Evolutionary conservation across 2,329 filamentous ascomycete genomes (phyloP), one percentile per base, ranked within the genome.

Genomic region (Remersonia thermophila): DNA sequence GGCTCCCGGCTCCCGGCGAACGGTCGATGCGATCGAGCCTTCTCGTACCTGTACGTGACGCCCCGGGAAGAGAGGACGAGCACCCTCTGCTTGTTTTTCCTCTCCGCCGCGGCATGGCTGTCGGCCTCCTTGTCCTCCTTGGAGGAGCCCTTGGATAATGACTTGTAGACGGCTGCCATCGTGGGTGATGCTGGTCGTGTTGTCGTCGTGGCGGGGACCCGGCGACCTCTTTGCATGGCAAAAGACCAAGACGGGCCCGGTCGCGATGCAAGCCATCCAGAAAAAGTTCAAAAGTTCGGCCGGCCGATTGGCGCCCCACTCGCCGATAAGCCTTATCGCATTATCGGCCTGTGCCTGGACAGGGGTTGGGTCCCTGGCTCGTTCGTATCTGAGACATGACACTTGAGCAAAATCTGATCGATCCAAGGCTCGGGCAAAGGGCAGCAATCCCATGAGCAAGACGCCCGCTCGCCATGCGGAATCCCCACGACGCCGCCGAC

Each of bases 21-120:
- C 12, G 11, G 16, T 14, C 23, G 8, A 36, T 14, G 15, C 25
- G 29, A 23, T n/a, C 28, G 15, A 20, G 10, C 14, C 28, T 4
- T 6, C 13, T 16, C 65, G 42, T 63, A 86, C 80, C 82, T 73
- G 61, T 83, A 86, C 25, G 89, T 94, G 36, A 96, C 84, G 45
- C 91, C 91, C 65, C 91, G 71, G 16, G 87, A 95, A 17, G 84
- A 91, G 50, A 98, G 69, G 52, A 96, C 87, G 46, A 98, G 67
- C 35, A 96, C 83, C 51, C 86, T 69, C 59, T 80, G 77, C 63
- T 74, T 79, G 55, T 77, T 80, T 61, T 70, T 80, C 55, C 63
- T 69, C 65, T 66, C 57, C 65, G 67, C 43, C 56, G 62, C 32
- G 12, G 40, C 44, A 23, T 43, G 47, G 33, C 32, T 27, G 3